Base-by-base conservation (phyloP, 768 basidiomycete genomes). In the Agaricus bisporus region DNA sequence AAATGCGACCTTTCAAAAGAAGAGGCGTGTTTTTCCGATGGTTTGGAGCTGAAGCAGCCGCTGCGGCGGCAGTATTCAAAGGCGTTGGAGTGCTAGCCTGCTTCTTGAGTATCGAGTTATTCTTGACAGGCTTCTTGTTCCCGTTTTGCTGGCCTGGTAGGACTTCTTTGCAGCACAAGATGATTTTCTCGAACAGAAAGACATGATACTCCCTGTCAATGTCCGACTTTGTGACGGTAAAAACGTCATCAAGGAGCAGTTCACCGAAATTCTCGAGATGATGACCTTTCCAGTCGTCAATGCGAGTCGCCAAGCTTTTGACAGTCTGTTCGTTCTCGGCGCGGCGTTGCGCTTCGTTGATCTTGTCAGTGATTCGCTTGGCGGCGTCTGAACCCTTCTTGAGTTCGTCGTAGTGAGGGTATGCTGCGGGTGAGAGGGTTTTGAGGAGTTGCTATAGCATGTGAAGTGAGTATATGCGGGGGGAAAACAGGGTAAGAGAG, bases 241-340 rank as follows among this genome's bases (percentile, higher is more conserved):
- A 98, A 52, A 93, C 81, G 66, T 98, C 97, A 66, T 98, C 95
- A 28, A 98, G 81, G 32, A 95, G 78, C 50, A 99, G 86, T 60
- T 91, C 84, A 56, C 97, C 97, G 59, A 99, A 98, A 67, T 93
- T 90, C 60, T 84, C 84, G 37, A 98, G 78, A 61, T 95, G 91
- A 68, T 99, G 97, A 10, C 95, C 95, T 68, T 98, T 98, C 97
- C 97, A 99, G 67, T 99, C 97, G 59, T 95, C 92, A 44, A 99
- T 93, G 42, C 97, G 85, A 26, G 75, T 73, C 57, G 85, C 78
- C 7, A 99, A 81, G 61, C 86, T 89, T 68, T 88, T 83, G 52
- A 97, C 93, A 4, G 93, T 97, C 61, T 86, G 86, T 41, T 85
- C 75, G 62, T 99, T 98, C 72, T 98, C 91, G 47, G 90, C 85